Conservation (phyloP, 2,329 filamentous ascomycete genomes). For the Sphaerulina musiva region DNA sequence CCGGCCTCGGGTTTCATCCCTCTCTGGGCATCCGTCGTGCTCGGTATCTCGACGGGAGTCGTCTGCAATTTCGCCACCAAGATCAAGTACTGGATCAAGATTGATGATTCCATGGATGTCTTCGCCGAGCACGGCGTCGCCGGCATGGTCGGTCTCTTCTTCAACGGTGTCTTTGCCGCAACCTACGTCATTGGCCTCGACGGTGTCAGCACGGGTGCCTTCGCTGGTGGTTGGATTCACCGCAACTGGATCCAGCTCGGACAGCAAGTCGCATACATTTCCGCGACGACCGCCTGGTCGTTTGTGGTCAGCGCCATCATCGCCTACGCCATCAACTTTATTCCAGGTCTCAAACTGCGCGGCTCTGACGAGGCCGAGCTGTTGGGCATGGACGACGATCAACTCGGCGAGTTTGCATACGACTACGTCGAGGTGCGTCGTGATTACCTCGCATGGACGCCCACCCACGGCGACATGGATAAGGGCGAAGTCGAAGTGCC, state of each 20-base stretch:
- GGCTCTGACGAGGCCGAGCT: slow-evolving; percentile 76
- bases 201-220: slow-evolving; percentile 58
- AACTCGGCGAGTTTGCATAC: slow-evolving; percentile 84
- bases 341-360: slow-evolving; percentile 72
- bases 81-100: slow-evolving; percentile 67
- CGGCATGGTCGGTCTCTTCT: slow-evolving; percentile 71
- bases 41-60: slow-evolving; percentile 57
- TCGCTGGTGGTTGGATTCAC: slow-evolving; percentile 63
- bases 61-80: slow-evolving; percentile 83
- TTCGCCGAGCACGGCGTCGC: slow-evolving; percentile 85
- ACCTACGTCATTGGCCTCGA: slow-evolving; percentile 67
- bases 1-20: slow-evolving; percentile 74
- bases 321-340: slow-evolving; percentile 65
- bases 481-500: slow-evolving; percentile 55
- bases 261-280: slow-evolving; percentile 72
- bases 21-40: slow-evolving; percentile 56
- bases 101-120: slow-evolving; percentile 84
- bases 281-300: slow-evolving; percentile 58
- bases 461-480: slow-evolving; percentile 60
- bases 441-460: slow-evolving; percentile 83
- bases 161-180: slow-evolving; percentile 66
- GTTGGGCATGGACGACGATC: slow-evolving; percentile 82
- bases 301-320: slow-evolving; percentile 69
- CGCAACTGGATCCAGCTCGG: slow-evolving; percentile 69
- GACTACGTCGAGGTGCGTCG: slow-evolving; percentile 84